Evolutionary conservation across 1,284 basidiomycete species (phyloP).

Genomic region (Ustilago curta): DNA sequence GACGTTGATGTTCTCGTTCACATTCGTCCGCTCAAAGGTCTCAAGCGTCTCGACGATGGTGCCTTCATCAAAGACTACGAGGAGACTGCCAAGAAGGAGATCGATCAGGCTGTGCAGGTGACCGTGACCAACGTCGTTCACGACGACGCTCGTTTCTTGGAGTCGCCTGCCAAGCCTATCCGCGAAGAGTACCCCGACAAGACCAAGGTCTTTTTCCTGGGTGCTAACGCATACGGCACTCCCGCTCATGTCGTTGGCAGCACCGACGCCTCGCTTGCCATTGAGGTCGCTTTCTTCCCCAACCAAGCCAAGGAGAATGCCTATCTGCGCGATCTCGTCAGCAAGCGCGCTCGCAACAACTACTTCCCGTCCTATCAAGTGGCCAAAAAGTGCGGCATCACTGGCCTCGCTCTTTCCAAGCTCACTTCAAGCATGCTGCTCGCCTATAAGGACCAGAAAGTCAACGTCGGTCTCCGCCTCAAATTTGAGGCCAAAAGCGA

Average conservation of each 20-base stretch:
- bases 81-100: slow-evolving; percentile 78
- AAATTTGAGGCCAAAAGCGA: slow-evolving; percentile 97
- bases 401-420: slow-evolving; percentile 75
- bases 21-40: slow-evolving; percentile 73
- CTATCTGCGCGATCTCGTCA: slow-evolving; percentile 55
- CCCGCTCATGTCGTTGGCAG: slow-evolving; percentile 88
- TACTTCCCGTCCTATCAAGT: slow-evolving; percentile 58
- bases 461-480: slow-evolving; percentile 90
- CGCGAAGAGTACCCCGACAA: slow-evolving; percentile 89
- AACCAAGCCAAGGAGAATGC: slow-evolving; percentile 63
- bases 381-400: slow-evolving; percentile 56
- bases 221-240: slow-evolving; percentile 90
- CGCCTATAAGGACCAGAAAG: slow-evolving; percentile 78
- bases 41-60: slow-evolving; percentile 87
- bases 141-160: slow-evolving; percentile 68
- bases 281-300: slow-evolving; percentile 60
- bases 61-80: slow-evolving; percentile 96
- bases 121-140: slow-evolving; percentile 57
- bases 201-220: slow-evolving; percentile 94
- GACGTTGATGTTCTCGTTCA: slow-evolving; percentile 72
- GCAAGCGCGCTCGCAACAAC: slow-evolving; percentile 42
- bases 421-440: slow-evolving; percentile 95
- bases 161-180: slow-evolving; percentile 81
- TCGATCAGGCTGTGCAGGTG: slow-evolving; percentile 78
- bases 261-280: slow-evolving; percentile 67